Evolutionary conservation across 495 filamentous ascomycete species (phyloP).

Genomic region (Podospora appendiculata): DNA sequence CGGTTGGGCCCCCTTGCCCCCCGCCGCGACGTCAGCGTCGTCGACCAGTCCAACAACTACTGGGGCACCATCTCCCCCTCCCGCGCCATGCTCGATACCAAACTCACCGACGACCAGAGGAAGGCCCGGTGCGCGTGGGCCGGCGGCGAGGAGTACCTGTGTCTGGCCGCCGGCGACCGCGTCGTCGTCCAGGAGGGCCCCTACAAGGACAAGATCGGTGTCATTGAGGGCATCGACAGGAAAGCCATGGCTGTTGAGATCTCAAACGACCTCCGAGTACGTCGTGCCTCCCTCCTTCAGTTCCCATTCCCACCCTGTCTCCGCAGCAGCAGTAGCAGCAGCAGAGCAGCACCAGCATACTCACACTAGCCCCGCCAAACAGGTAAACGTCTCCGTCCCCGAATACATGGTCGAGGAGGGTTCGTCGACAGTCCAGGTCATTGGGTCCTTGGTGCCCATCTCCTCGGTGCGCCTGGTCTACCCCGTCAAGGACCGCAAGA

Average conservation of each 20-base stretch:
- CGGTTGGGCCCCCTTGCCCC: constrained; percentile 69
- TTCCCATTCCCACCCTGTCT: neutral
- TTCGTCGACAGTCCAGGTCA: constrained; percentile 38
- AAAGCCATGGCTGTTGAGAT: constrained; percentile 52
- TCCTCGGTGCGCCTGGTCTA: constrained; percentile 72
- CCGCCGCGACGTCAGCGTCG: constrained; percentile 51
- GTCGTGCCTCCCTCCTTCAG: constrained; percentile 11
- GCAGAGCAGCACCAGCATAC: neutral
- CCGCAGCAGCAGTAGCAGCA: too few species aligned
- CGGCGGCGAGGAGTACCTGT: constrained; percentile 50
- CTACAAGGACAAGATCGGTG: constrained; percentile 75
- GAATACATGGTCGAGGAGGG: constrained; percentile 39
- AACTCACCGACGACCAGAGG: constrained; percentile 11
- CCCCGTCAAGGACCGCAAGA: constrained; percentile 56
- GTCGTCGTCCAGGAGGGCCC: constrained; percentile 69
- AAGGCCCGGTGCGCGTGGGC: constrained; percentile 33
- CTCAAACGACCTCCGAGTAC: constrained; percentile 61
- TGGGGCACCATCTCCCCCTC: constrained; percentile 17
- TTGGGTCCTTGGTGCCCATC: constrained; percentile 51
- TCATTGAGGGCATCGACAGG: constrained; percentile 49
- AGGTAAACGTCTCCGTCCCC: constrained; percentile 54
- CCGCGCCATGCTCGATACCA: constrained; percentile 17
- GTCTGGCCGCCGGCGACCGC: constrained; percentile 62
- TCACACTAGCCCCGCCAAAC: constrained; percentile 2
- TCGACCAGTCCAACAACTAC: constrained; percentile 27